phyloP scores from a whole-genome alignment of 176 grass and related monocot genomes.

The Oryza nivara region DNA sequence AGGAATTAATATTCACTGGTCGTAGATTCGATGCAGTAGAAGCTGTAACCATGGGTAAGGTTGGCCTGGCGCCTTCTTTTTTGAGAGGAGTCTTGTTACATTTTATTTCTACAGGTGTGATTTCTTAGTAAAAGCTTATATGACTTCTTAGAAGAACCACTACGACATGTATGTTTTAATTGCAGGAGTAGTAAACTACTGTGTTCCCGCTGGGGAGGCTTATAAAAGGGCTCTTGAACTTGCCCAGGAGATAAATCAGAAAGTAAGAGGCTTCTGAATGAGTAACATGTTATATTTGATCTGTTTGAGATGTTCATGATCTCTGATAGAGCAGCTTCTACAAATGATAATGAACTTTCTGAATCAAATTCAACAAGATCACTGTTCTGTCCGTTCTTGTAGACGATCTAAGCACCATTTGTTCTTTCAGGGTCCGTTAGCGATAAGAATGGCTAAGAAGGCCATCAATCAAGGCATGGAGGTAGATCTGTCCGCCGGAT shows the following conservation, averaged over 20 bases:
- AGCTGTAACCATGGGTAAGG: constrained; percentile 68
- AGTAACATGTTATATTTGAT: neutral
- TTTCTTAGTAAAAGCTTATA: neutral
- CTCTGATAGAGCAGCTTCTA: neutral
- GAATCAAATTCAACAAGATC: constrained; percentile 5
- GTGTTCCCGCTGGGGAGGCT: constrained; percentile 72
- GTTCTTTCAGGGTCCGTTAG: constrained; percentile 73
- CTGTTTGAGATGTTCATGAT: neutral
- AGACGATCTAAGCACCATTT: neutral
- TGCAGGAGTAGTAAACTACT: constrained; percentile 83
- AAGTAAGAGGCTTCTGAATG: constrained; percentile 47
- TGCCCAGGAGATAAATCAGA: constrained; percentile 80
- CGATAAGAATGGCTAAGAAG: constrained; percentile 90
- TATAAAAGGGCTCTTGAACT: constrained; percentile 78
- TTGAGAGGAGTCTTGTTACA: neutral
- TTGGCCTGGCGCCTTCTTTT: neutral
- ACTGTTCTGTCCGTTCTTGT: neutral
- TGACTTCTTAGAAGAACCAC: neutral
- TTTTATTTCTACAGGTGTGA: constrained; percentile 18
- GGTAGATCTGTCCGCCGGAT: constrained; percentile 48
- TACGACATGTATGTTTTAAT: constrained; percentile 12
- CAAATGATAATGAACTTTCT: neutral
- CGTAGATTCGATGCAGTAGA: constrained; percentile 76
- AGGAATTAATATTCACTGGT: constrained; percentile 91
- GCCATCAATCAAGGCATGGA: constrained; percentile 76